These are phyloP conservation scores for Pezicula rhizophila DNA, from an alignment of 2,329 filamentous ascomycete species.

Conservation along the genomic window DNA sequence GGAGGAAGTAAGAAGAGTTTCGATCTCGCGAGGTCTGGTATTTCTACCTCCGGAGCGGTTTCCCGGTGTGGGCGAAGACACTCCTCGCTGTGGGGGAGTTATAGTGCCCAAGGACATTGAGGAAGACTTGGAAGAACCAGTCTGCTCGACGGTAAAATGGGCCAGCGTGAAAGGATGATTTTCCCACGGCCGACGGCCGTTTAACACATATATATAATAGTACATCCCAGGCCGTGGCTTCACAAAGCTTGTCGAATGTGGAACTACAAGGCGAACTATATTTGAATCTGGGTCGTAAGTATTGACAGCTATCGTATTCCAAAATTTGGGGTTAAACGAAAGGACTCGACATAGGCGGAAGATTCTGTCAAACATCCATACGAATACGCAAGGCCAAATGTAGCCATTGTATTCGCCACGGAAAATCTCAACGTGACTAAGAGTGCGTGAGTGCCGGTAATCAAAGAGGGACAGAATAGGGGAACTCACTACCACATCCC, in stretches of 20 bases:
- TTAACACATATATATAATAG: slow-evolving; percentile 39
- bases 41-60: slow-evolving; percentile 20
- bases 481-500: slow-evolving; percentile 7
- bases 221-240: slow-evolving; percentile 35
- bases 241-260: slow-evolving; percentile 29
- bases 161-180: slow-evolving; percentile 45
- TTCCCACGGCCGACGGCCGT: slow-evolving; percentile 37
- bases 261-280: slow-evolving; percentile 36
- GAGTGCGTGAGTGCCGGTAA: slow-evolving; percentile 1
- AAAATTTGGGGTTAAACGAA: slow-evolving; percentile 31
- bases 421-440: slow-evolving; percentile 6
- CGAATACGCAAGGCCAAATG: not conserved
- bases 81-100: not conserved
- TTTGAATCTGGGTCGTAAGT: slow-evolving; percentile 33
- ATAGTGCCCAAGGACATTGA: not conserved
- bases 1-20: slow-evolving; percentile 1
- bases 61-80: not conserved
- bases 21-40: slow-evolving; percentile 25
- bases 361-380: slow-evolving; percentile 42
- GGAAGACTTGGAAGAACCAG: not conserved
- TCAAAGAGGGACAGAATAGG: not conserved
- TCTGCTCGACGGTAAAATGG: slow-evolving; percentile 12
- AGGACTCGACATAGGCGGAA: slow-evolving; percentile 36
- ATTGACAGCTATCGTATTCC: slow-evolving; percentile 29
- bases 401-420: not conserved